These are phyloP conservation scores for Didymosphaeria variabile DNA, from an alignment of 2,329 filamentous ascomycete genomes.

Conservation along the genomic window DNA sequence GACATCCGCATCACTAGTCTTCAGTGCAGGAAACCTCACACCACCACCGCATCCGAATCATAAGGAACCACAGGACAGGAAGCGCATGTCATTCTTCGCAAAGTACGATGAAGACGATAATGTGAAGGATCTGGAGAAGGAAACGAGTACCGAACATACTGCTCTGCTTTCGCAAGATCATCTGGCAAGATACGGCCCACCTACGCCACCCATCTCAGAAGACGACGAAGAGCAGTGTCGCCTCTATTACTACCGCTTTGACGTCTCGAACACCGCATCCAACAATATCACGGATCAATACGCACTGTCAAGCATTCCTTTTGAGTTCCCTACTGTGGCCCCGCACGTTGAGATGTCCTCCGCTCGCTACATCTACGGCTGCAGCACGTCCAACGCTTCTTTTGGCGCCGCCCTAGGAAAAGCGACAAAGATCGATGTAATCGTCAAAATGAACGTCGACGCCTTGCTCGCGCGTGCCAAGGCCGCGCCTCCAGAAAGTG, in stretches of 20 bases:
- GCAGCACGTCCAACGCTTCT: constrained; percentile 65
- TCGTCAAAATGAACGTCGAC: constrained; percentile 68
- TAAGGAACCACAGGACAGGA: constrained; percentile 23
- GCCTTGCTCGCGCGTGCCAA: constrained; percentile 64
- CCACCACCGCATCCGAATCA: constrained; percentile 55
- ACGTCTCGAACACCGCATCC: constrained; percentile 48
- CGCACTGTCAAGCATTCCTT: constrained; percentile 70
- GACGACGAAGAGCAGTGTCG: constrained; percentile 72
- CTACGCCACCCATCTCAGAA: constrained; percentile 33
- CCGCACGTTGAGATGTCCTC: constrained; percentile 64
- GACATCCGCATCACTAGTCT: constrained; percentile 71
- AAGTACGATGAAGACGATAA: constrained; percentile 51
- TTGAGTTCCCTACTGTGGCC: constrained; percentile 72
- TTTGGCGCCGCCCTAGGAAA: constrained; percentile 70
- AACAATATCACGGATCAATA: constrained; percentile 68
- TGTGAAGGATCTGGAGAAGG: constrained; percentile 36
- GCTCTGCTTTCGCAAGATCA: not conserved
- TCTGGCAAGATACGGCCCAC: constrained; percentile 19
- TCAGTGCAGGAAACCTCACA: constrained; percentile 69
- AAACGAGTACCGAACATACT: constrained; percentile 25
- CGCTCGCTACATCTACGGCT: constrained; percentile 72
- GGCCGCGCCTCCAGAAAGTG: constrained; percentile 54
- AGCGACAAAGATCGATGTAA: constrained; percentile 71
- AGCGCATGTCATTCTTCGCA: constrained; percentile 58
- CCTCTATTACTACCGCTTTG: constrained; percentile 74